A percentile compares a stretch with the other conserved stretches of the same genome.
These are phyloP conservation scores for Komagataea norvegica DNA, from an alignment of 1,139 yeast genomes.

Conservation along the genomic window DNA sequence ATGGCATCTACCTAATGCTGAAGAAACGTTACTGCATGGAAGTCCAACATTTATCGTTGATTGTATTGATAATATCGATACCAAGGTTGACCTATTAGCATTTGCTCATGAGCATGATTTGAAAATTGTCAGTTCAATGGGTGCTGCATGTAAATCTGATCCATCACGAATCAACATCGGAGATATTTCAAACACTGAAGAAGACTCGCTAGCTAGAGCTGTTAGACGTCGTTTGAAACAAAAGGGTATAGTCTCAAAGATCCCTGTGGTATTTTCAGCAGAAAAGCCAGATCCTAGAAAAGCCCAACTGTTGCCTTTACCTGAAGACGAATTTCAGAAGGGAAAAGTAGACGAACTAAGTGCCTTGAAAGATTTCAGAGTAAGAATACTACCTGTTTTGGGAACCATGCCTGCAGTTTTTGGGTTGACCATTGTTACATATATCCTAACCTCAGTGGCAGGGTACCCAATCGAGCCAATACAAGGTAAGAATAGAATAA, in stretches of 20 bases:
- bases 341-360: constrained; percentile 87
- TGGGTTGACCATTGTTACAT: constrained; percentile 85
- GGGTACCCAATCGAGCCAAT: constrained; percentile 87
- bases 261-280: constrained; percentile 86
- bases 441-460: constrained; percentile 69
- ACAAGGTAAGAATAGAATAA: constrained; percentile 86
- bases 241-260: constrained; percentile 68
- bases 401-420: constrained; percentile 97
- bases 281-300: constrained; percentile 96
- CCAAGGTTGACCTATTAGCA: constrained; percentile 82
- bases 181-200: constrained; percentile 75
- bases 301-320: constrained; percentile 78
- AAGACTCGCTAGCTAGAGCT: constrained; percentile 87
- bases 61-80: constrained; percentile 93
- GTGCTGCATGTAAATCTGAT: constrained; percentile 91
- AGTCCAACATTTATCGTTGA: constrained; percentile 76
- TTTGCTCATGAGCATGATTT: constrained; percentile 59
- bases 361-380: constrained; percentile 85
- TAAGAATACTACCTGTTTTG: constrained; percentile 86
- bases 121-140: constrained; percentile 82
- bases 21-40: constrained; percentile 50
- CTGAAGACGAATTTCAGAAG: constrained; percentile 70
- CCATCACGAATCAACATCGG: constrained; percentile 78
- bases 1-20: constrained; percentile 67
- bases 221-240: constrained; percentile 80